Conservation (phyloP, 148 eudicot genomes). For the Diospyros kaki region DNA sequence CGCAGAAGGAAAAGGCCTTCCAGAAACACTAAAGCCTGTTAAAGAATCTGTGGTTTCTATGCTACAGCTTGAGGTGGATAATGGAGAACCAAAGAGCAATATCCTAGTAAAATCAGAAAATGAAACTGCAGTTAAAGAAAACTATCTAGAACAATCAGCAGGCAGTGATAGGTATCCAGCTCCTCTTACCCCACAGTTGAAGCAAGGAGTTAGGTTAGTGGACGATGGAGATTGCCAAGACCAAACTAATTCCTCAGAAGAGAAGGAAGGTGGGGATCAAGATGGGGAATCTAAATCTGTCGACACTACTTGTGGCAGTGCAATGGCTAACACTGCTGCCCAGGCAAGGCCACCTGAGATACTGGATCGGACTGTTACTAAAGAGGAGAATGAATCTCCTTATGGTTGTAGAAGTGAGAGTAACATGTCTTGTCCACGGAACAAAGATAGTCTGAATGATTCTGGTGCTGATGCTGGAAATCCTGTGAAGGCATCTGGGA, state of each 20-base stretch:
- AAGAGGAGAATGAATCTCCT: conserved; percentile 36
- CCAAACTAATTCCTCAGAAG: conserved; percentile 41
- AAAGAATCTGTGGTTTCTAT: conserved; percentile 55
- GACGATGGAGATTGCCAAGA: conserved; percentile 61
- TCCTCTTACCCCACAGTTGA: conserved; percentile 76
- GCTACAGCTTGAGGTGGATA: conserved; percentile 29
- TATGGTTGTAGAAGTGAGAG: conserved; percentile 26
- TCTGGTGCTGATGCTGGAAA: conserved; percentile 16
- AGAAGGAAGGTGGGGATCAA: conserved; percentile 44
- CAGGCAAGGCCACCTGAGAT: conserved; percentile 29
- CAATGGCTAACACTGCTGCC: conserved; percentile 25
- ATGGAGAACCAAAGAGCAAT: conserved; percentile 16
- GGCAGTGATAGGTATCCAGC: conserved; percentile 69
- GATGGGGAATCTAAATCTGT: conserved; percentile 71
- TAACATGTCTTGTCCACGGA: conserved; percentile 8
- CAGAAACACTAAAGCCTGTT: conserved; percentile 47
- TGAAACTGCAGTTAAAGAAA: conserved; percentile 16
- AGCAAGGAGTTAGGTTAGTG: conserved; percentile 56
- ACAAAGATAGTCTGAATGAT: conserved; percentile 21
- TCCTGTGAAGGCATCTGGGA: conserved; percentile 26
- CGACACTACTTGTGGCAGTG: conserved; percentile 47
- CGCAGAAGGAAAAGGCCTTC: conserved; percentile 38
- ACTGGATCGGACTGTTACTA: conserved; percentile 19
- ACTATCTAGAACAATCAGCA: conserved; percentile 32
- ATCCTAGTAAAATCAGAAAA: conserved; percentile 20